A percentile compares a stretch with the other conserved stretches of the same genome.
Evolutionary conservation across 2,329 filamentous ascomycete species (phyloP).

Genomic region (Clarireedia homoeocarpa): DNA sequence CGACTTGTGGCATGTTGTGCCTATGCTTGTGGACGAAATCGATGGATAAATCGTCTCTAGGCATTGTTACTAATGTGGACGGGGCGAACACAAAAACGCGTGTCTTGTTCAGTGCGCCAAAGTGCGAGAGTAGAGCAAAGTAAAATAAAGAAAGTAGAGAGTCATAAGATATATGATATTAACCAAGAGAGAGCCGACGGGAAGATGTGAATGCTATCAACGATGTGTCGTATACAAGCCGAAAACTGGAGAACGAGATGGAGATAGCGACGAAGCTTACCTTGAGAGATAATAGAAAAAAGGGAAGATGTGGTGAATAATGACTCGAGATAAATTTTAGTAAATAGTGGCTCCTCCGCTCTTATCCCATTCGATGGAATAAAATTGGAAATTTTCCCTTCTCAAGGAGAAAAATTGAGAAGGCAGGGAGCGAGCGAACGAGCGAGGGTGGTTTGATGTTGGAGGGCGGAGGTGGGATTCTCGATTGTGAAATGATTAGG

Average conservation of each 20-base stretch:
- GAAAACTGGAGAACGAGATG: not conserved
- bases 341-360: not conserved
- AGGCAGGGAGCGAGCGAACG: constrained; percentile 3
- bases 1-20: constrained; percentile 52
- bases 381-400: constrained; percentile 5
- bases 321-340: too few species aligned
- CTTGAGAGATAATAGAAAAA: too few species aligned
- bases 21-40: constrained; percentile 46
- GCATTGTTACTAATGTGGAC: constrained; percentile 54
- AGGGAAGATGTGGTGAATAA: too few species aligned
- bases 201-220: not conserved
- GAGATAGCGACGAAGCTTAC: not conserved
- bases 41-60: constrained; percentile 66
- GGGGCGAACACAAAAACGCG: constrained; percentile 6
- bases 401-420: not conserved
- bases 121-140: not conserved
- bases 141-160: constrained; percentile 5
- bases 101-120: not conserved
- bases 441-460: not conserved
- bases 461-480: not conserved
- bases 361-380: constrained; percentile 1
- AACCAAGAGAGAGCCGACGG: not conserved
- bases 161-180: not conserved
- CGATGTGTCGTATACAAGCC: not conserved
- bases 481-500: not conserved